Evolutionary conservation across 1,284 basidiomycete species (phyloP), one percentile per base, ranked within the genome.

Genomic region (Rugosomyces carneus): DNA sequence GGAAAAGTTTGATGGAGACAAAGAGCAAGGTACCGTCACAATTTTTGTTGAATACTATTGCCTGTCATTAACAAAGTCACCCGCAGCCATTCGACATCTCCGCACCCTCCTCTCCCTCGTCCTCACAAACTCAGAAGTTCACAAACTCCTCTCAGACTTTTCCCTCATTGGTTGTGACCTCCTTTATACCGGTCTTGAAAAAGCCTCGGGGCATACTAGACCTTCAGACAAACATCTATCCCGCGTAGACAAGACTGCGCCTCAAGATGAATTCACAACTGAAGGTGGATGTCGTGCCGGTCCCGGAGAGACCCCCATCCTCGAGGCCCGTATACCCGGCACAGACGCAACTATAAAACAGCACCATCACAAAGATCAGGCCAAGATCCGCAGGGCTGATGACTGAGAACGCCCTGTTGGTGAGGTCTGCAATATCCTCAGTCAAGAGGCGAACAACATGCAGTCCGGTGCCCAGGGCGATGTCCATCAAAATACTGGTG

Each of bases 41-140:
- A 26, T 5, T 5, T 26, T 26, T 26, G 24, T 5, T 26, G 10
- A 5, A 26, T 26, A 16, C 39, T 21, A 40, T 29, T 31, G 19
- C 31, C 5, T 27, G 18, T 5, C 16, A 19, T 37, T 20, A 2
- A 20, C 10, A 26, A n/a, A n/a, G n/a, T n/a, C n/a, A n/a, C n/a
- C 24, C 10, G 5, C 41, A 85, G 92, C 90, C 13, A 78, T 85
- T 37, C 75, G 77, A 47, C 89, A 96, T 64, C 75, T 96, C n/a
- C 85, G 90, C 52, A 92, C 90, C 0, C 76, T 96, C 40, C 68
- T 88, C 44, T 78, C 77, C 18, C 84, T 96, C 55, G 75, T 96
- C 58, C 72, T 91, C 54, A 94, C 92, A 62, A 96, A 95, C 70
- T 84, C 84, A 0, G 93, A 96, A 68, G 84, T 89, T 31, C 86